Conservation (phyloP, 176 grass and related monocot genomes). For the Triticum timopheevii region DNA sequence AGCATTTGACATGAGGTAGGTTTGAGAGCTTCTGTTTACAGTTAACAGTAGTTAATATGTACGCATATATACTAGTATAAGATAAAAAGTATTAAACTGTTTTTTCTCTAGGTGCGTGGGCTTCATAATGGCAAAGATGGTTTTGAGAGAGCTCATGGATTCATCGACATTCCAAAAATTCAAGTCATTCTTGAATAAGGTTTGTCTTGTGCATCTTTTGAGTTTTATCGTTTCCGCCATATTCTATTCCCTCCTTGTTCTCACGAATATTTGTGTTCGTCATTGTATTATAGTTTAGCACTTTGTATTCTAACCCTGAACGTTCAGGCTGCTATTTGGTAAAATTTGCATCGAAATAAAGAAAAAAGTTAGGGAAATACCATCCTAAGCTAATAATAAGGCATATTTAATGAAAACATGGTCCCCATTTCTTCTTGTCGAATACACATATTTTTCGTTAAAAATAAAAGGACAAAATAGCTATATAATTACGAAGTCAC, state of each 20-base stretch:
- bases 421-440: background rate
- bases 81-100: slow-evolving; percentile 10
- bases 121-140: slow-evolving; percentile 95
- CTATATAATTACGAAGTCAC: background rate
- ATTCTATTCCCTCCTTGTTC: background rate
- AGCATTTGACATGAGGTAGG: slow-evolving; percentile 96
- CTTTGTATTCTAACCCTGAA: slow-evolving; percentile 8
- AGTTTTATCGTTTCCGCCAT: background rate
- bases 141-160: slow-evolving; percentile 87
- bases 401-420: background rate
- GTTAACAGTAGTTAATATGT: background rate
- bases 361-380: background rate
- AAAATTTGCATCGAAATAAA: background rate
- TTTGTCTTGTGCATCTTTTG: slow-evolving; percentile 30
- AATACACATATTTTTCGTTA: background rate
- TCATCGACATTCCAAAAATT: slow-evolving; percentile 77
- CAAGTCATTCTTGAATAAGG: slow-evolving; percentile 93
- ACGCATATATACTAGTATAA: background rate
- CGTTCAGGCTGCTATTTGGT: background rate
- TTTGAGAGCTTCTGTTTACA: slow-evolving; percentile 18
- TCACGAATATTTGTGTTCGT: slow-evolving; percentile 1
- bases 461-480: background rate
- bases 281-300: slow-evolving; percentile 3
- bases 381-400: slow-evolving; percentile 8
- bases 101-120: slow-evolving; percentile 71